A percentile compares a stretch with the other conserved stretches of the same genome.
Evolutionary conservation across 1,284 basidiomycete genomes (phyloP).

Genomic region (Leccinum pachyderme): DNA sequence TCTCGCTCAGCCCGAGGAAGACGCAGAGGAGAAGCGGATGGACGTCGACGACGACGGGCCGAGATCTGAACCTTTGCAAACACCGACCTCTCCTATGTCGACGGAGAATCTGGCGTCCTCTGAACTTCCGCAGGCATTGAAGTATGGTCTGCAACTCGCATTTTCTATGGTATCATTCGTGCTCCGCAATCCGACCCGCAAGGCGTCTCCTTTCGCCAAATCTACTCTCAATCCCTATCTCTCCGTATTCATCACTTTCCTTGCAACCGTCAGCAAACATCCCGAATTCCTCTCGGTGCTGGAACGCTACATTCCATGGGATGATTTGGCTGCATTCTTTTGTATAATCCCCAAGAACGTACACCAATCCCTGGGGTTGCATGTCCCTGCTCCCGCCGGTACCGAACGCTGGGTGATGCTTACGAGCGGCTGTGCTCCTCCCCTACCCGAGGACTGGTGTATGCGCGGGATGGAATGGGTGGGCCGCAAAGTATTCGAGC

Average conservation of each 20-base stretch:
- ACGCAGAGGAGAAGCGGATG: constrained; percentile 59
- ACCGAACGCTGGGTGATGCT: constrained; percentile 57
- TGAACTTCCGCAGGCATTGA: constrained; percentile 64
- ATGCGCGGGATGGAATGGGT: constrained; percentile 96
- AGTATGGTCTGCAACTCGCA: constrained; percentile 73
- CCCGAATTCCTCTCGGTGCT: constrained; percentile 58
- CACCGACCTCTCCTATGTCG: constrained; percentile 38
- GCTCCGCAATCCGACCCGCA: constrained; percentile 65
- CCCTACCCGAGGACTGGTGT: constrained; percentile 94
- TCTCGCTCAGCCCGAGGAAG: constrained; percentile 33
- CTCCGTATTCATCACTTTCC: constrained; percentile 83
- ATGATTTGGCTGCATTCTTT: constrained; percentile 67
- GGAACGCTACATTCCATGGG: constrained; percentile 85
- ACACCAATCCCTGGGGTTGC: constrained; percentile 46
- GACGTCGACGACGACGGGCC: constrained; percentile 60
- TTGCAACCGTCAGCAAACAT: constrained; percentile 74
- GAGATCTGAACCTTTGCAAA: constrained; percentile 14
- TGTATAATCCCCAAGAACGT: constrained; percentile 58
- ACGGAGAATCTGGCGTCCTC: constrained; percentile 33
- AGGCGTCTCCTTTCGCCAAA: constrained; percentile 52
- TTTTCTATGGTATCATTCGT: constrained; percentile 78
- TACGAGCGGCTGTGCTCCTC: constrained; percentile 62
- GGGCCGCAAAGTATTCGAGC: constrained; percentile 82
- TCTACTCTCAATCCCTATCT: constrained; percentile 84
- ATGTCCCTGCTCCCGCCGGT: constrained; percentile 18